These are phyloP conservation scores for Cordyceps farinosa DNA, from an alignment of 2,329 filamentous ascomycete species.

Conservation along the genomic window DNA sequence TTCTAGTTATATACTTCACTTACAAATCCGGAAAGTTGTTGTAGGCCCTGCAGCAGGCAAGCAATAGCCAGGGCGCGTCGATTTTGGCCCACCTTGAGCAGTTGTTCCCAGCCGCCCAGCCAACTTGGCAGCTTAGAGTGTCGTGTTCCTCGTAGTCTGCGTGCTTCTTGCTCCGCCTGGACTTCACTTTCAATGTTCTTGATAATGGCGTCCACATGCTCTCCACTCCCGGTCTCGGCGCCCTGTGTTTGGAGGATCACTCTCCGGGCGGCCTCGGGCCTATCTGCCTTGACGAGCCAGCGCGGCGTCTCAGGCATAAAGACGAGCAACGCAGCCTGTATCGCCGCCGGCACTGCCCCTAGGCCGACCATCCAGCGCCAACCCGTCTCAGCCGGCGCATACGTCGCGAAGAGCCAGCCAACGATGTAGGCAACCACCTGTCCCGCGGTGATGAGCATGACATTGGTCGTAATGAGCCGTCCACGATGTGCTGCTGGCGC, in stretches of 20 bases:
- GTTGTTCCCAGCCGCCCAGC: constrained; percentile 49
- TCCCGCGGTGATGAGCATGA: constrained; percentile 79
- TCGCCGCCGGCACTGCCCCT: constrained; percentile 69
- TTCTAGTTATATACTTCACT: constrained; percentile 29
- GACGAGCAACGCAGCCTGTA: constrained; percentile 66
- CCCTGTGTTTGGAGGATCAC: constrained; percentile 67
- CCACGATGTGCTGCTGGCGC: constrained; percentile 74
- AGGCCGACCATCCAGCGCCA: constrained; percentile 94
- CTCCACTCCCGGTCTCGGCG: constrained; percentile 37
- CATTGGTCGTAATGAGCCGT: constrained; percentile 74
- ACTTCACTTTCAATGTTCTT: constrained; percentile 71
- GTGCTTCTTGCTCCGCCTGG: constrained; percentile 60
- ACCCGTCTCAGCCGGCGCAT: constrained; percentile 50
- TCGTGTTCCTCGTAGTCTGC: constrained; percentile 33
- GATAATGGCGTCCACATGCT: constrained; percentile 57
- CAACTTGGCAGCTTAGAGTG: constrained; percentile 31
- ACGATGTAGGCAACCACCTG: constrained; percentile 85
- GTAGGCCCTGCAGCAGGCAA: constrained; percentile 79
- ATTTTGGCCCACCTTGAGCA: constrained; percentile 59
- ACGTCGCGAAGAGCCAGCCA: constrained; percentile 69
- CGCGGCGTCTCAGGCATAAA: constrained; percentile 85
- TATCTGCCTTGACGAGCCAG: constrained; percentile 73
- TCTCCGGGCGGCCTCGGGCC: constrained; percentile 55
- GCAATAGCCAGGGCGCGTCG: constrained; percentile 77
- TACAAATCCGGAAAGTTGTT: constrained; percentile 84